phyloP scores from a whole-genome alignment of 768 basidiomycete species.

The Termitomyces sp. region DNA sequence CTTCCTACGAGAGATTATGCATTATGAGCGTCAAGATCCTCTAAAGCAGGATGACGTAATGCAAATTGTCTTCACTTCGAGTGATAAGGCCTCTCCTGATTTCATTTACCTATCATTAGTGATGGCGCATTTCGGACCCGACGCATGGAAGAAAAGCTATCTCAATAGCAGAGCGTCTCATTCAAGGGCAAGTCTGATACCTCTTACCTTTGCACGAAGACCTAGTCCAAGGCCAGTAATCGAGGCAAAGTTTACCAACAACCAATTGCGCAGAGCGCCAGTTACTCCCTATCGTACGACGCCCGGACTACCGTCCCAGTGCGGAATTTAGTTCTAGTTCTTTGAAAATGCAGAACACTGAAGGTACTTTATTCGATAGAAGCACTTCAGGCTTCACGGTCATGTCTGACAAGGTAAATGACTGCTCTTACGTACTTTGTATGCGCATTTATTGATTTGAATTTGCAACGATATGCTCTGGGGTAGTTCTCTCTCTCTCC shows the following conservation, averaged over 20 bases:
- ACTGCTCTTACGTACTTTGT: not conserved
- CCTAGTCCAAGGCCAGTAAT: slow-evolving; percentile 20
- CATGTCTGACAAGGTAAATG: slow-evolving; percentile 53
- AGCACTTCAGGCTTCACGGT: slow-evolving; percentile 25
- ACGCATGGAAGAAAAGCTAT: slow-evolving; percentile 37
- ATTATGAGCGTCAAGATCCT: no score
- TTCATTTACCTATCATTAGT: not conserved
- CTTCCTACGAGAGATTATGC: no score
- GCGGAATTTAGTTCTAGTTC: not conserved
- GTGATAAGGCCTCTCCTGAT: no score
- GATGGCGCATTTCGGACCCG: slow-evolving; percentile 28
- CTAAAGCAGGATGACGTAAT: not conserved
- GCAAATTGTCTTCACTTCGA: not conserved
- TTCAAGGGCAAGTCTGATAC: slow-evolving; percentile 49
- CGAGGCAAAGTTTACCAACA: slow-evolving; percentile 35
- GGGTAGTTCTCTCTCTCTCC: slow-evolving; percentile 66
- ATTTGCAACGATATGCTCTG: not conserved
- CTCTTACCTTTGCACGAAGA: slow-evolving; percentile 19
- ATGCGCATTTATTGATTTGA: not conserved
- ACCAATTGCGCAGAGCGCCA: not conserved
- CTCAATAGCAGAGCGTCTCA: slow-evolving; percentile 33
- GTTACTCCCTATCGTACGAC: slow-evolving; percentile 4
- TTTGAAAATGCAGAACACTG: not conserved
- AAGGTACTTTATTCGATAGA: not conserved
- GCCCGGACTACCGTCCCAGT: slow-evolving; percentile 1